phyloP scores from a whole-genome alignment of 306 rosid species.

The Calophaca sinica region DNA sequence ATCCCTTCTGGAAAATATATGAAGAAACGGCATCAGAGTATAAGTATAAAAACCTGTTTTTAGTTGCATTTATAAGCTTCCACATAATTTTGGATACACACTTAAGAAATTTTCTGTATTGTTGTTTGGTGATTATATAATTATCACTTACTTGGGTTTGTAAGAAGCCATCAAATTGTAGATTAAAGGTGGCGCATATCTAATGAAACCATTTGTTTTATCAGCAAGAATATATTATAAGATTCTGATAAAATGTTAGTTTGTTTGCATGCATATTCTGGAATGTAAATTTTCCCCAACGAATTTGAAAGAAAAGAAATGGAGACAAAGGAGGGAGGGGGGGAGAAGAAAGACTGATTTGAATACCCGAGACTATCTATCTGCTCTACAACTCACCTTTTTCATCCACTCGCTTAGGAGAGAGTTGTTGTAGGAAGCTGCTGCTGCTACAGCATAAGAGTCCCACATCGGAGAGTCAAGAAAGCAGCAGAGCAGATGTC shows the following conservation, averaged over 20 bases:
- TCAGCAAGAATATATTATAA: no score
- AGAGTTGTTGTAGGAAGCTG: no score
- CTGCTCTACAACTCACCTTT: no score
- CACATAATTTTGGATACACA: background rate
- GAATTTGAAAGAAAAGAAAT: no score
- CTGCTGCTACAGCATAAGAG: background rate
- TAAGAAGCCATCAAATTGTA: background rate
- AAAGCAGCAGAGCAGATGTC: background rate
- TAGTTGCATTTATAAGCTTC: background rate
- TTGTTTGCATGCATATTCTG: no score
- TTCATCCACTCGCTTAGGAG: no score
- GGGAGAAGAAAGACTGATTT: no score
- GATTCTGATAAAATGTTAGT: no score
- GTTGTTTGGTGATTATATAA: background rate
- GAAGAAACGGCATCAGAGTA: background rate
- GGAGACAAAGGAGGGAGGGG: no score
- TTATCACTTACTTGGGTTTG: background rate
- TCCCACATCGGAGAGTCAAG: background rate
- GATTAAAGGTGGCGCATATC: background rate
- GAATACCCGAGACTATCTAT: no score
- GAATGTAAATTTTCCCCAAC: no score
- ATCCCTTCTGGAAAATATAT: background rate
- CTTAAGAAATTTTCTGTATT: background rate
- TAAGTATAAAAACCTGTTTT: constrained; percentile 1
- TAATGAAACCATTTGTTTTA: no score